Evolutionary conservation across 345 rosid genomes (phyloP).

Genomic region (Litchi chinensis): DNA sequence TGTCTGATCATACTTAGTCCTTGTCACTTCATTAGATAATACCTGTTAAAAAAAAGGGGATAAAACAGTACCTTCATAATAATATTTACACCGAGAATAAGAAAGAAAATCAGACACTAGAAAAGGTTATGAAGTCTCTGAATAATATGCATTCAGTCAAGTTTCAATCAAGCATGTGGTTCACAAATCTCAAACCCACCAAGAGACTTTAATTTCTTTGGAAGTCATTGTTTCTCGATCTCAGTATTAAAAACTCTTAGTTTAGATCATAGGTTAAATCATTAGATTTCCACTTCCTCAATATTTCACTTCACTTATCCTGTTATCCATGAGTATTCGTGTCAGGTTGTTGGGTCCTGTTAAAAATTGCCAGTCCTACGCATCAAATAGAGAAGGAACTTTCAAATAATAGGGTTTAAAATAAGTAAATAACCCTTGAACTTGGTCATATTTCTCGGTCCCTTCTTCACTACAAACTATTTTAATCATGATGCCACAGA

Average conservation of each 20-base stretch:
- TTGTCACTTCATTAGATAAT: constrained; percentile 68
- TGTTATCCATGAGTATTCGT: no score
- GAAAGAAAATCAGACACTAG: background rate
- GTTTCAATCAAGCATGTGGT: background rate
- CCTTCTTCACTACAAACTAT: background rate
- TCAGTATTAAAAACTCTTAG: no score
- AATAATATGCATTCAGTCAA: background rate
- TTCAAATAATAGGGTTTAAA: background rate
- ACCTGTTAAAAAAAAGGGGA: constrained; percentile 46
- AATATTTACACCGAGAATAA: background rate
- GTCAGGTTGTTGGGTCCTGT: no score
- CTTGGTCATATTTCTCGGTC: background rate
- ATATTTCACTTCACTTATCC: background rate
- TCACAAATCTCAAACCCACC: background rate
- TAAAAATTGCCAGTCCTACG: background rate
- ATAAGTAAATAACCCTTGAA: background rate
- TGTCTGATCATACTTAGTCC: constrained; percentile 61
- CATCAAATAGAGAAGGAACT: background rate
- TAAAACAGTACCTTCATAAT: background rate
- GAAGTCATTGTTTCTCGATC: no score
- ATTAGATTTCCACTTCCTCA: background rate
- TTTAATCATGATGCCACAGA: background rate
- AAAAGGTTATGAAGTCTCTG: background rate
- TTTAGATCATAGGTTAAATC: no score
- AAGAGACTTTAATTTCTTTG: no score